Evolutionary conservation across 139 green algal species (phyloP).

Genomic region (Picochlorum sp.): DNA sequence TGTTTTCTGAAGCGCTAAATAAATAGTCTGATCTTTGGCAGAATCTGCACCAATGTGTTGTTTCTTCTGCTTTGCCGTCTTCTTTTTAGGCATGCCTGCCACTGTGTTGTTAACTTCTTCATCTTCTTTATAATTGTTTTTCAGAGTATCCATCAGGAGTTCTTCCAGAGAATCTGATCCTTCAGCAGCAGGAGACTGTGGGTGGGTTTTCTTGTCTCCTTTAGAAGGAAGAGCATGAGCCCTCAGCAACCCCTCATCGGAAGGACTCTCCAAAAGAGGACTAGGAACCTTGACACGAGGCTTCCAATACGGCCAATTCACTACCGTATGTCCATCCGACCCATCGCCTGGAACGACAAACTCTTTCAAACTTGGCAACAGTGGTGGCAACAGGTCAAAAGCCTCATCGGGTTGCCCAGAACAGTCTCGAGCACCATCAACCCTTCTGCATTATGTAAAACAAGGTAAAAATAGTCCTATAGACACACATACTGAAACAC

Average conservation of each 20-base stretch:
- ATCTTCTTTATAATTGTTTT: background rate
- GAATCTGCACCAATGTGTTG: background rate
- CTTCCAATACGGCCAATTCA: background rate
- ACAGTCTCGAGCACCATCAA: too few species aligned
- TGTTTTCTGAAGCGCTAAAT: background rate
- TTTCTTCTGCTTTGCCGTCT: background rate
- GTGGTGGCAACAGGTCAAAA: background rate
- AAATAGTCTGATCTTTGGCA: constrained; percentile 3
- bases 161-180: background rate
- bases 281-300: background rate
- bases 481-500: too few species aligned
- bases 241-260: background rate
- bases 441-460: too few species aligned
- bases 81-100: background rate
- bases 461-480: too few species aligned
- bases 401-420: too few species aligned
- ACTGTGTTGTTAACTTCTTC: background rate
- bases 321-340: background rate
- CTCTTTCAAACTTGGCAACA: background rate
- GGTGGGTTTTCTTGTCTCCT: too few species aligned
- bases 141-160: background rate
- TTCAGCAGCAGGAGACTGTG: too few species aligned
- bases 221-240: background rate
- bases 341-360: background rate
- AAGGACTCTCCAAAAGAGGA: background rate